These are phyloP conservation scores for Gastrolobium bilobum DNA, from an alignment of 306 rosid species.

Conservation along the genomic window DNA sequence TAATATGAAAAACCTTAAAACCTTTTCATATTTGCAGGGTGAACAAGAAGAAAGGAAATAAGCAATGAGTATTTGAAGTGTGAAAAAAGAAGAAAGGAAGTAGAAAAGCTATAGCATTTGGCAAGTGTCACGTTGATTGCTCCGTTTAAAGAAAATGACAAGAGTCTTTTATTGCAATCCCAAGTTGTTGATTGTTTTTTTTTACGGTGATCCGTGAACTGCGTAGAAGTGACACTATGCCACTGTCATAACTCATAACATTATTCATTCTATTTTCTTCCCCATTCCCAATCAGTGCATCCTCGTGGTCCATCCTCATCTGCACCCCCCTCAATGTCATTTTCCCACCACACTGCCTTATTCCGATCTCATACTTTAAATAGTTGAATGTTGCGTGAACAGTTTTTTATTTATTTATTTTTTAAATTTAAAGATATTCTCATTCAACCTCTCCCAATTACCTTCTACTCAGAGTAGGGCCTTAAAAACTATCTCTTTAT, in stretches of 20 bases:
- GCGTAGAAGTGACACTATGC: conserved; percentile 11
- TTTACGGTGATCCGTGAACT: conserved; percentile 19
- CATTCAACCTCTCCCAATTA: no score
- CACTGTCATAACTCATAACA: conserved; percentile 36
- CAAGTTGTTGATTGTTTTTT: conserved; percentile 62
- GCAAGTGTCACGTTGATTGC: conserved; percentile 38
- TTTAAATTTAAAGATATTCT: no score
- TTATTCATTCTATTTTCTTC: not conserved
- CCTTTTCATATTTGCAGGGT: not conserved
- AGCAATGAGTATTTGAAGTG: no score
- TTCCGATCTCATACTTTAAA: not conserved
- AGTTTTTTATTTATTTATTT: no score
- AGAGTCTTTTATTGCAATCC: conserved; percentile 42
- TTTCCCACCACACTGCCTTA: not conserved
- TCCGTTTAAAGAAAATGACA: conserved; percentile 56
- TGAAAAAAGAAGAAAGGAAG: not conserved
- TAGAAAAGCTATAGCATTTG: conserved; percentile 4
- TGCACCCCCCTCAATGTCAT: not conserved
- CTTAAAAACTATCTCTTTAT: no score
- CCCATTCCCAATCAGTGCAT: conserved; percentile 12
- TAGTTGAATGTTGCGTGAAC: not conserved
- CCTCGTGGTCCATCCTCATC: conserved; percentile 57
- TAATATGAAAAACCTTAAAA: no score
- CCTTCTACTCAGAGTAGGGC: no score
- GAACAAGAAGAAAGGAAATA: not conserved